Conservation (phyloP, 1,139 yeast species). For the Kazachstania sp. region DNA sequence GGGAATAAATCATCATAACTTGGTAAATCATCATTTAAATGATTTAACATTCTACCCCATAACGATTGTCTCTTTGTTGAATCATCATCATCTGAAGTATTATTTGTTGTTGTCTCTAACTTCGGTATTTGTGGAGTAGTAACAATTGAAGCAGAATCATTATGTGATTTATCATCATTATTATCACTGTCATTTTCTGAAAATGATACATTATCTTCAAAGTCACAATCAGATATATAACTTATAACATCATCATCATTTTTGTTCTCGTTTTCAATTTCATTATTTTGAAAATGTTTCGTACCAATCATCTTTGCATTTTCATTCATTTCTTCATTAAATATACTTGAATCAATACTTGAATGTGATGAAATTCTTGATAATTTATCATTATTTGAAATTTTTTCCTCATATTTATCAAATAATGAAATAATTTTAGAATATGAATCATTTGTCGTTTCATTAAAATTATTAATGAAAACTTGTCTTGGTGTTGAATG, state of each 20-base stretch:
- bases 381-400: conserved; percentile 2
- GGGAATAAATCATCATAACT: conserved; percentile 81
- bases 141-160: conserved; percentile 12
- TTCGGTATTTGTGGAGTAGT: background rate
- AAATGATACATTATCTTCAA: conserved; percentile 26
- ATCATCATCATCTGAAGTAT: conserved; percentile 3
- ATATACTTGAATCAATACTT: conserved; percentile 30
- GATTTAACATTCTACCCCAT: conserved; percentile 58
- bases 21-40: conserved; percentile 54
- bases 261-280: background rate
- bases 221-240: conserved; percentile 13
- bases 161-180: background rate
- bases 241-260: background rate
- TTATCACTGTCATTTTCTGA: background rate
- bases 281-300: background rate
- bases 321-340: conserved; percentile 1
- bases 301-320: background rate
- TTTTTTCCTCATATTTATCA: background rate
- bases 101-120: background rate
- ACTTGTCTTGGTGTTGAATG: conserved; percentile 45
- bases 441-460: conserved; percentile 20
- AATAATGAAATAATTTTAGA: conserved; percentile 3
- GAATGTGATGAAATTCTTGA: conserved; percentile 16
- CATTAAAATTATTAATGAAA: conserved; percentile 34
- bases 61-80: conserved; percentile 29